phyloP scores from a whole-genome alignment of 2,329 filamentous ascomycete genomes.

The Colletotrichum cereale region DNA sequence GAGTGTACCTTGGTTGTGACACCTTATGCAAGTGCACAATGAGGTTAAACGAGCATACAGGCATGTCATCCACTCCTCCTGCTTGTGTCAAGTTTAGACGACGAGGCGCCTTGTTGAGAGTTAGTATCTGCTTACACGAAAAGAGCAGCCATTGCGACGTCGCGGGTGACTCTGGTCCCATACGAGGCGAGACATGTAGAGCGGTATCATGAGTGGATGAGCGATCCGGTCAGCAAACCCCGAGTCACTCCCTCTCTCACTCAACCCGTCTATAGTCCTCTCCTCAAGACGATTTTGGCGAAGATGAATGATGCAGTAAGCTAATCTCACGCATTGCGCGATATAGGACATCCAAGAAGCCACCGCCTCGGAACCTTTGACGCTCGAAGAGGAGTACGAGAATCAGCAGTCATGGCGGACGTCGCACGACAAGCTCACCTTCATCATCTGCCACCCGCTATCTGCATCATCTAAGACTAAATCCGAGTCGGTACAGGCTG shows the following conservation, averaged over 20 bases:
- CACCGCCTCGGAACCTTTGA: constrained; percentile 89
- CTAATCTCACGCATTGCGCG: background rate
- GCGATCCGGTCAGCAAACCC: constrained; percentile 70
- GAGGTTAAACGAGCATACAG: constrained; percentile 59
- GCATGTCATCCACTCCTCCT: constrained; percentile 45
- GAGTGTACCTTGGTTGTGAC: background rate
- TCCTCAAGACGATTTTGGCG: background rate
- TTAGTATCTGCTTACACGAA: background rate
- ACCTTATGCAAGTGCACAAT: constrained; percentile 46
- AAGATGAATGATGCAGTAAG: background rate
- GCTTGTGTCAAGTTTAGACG: background rate
- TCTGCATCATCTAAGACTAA: constrained; percentile 13
- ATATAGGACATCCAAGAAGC: constrained; percentile 79
- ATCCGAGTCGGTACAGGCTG: constrained; percentile 44
- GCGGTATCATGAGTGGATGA: constrained; percentile 92
- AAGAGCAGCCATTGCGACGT: constrained; percentile 73
- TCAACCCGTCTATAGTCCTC: background rate
- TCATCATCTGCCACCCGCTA: constrained; percentile 79
- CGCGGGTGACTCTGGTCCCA: constrained; percentile 80
- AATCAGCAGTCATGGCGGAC: constrained; percentile 92
- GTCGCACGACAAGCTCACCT: constrained; percentile 89
- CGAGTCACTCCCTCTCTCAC: background rate
- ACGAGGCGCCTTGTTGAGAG: background rate
- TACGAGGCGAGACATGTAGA: constrained; percentile 86
- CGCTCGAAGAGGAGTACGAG: constrained; percentile 83